Base-by-base conservation (phyloP, 2,329 filamentous ascomycete species). In the Phaeoacremonium minimum region DNA sequence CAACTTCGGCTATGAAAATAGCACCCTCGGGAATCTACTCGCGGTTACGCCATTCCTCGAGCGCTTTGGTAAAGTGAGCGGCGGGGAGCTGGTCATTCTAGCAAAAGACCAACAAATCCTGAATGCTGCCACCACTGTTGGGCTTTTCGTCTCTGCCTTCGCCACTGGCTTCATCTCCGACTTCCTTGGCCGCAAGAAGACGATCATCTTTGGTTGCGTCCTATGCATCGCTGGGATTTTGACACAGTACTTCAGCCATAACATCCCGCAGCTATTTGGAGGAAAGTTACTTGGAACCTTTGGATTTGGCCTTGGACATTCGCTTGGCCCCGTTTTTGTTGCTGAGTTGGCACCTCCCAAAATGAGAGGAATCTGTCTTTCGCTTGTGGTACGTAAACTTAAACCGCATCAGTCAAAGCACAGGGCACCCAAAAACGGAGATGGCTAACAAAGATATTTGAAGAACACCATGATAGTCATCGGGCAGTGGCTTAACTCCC, bases 391-490 rank as follows among this genome's bases (percentile, higher is more conserved):
- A 29, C 34, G 46, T 36, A 6, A n/a, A 17, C 7, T 22, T 32
- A 30, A 15, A 19, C 7, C 5, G 22, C 22, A 28, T 28, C 18
- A n/a, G n/a, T n/a, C n/a, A n/a, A n/a, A n/a, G n/a, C n/a, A n/a
- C n/a, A n/a, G n/a, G n/a, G n/a, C n/a, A n/a, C n/a, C n/a, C n/a
- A n/a, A n/a, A n/a, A n/a, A n/a, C n/a, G n/a, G n/a, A n/a, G n/a
- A n/a, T n/a, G n/a, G n/a, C n/a, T n/a, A n/a, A n/a, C n/a, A n/a
- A n/a, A n/a, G n/a, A 12, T 15, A 26, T 29, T 26, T 15, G 15
- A 18, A 36, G 46, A 58, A 58, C 33, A 57, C 54, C 8, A 57
- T 57, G 48, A 57, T 58, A 14, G 53, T 55, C 2, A 38, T 56
- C 13, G 56, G 55, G 4, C 50, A 56, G 22, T 56, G 46, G 46